Base-by-base conservation (phyloP, 305 asterid genomes). In the Rubia tinctorum region DNA sequence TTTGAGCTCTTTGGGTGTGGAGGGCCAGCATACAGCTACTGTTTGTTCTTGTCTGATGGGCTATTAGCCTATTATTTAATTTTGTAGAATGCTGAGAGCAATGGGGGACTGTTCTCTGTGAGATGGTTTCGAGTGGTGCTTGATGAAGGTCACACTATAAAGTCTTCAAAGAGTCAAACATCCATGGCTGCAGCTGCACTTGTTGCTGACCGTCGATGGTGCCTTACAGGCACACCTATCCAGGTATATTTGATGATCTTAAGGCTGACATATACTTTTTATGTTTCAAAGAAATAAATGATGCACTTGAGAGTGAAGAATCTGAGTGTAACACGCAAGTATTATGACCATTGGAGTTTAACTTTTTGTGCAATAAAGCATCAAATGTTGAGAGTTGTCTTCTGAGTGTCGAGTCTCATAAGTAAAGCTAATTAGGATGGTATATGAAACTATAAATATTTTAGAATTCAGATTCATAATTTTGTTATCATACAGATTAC, bases 161-260 rank as follows among this genome's bases (percentile, higher is more conserved):
- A 95, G 84, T 92, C 98, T 78, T 86, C 96, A 44, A 95, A 95
- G 87, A 95, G 99, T 86, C 99, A 86, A 84, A 75, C 89, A 77
- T 95, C 99, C 76, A 76, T 85, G 79, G 99, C 99, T 74, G 98
- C 94, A 43, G 86, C 94, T 78, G 91, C 94, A 68, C 90, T 95
- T 77, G 81, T 82, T 82, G 98, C 99, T 73, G 96, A 90, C 81
- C 81, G 91, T 79, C 86, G 99, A 73, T 95, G 97, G 99, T 95
- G 99, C 86, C 98, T 95, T 70, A 95, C 99, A 72, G 99, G 99
- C 71, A 95, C 99, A 42, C 99, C 99, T 76, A 90, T 95, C 76
- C 99, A 95, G 97, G 99, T 94, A 74, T 77, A 63, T 71, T 77
- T 69, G 66, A 60, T 72, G 74, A 37, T 75, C 20, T 70, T 43